Conservation (phyloP, 1,284 basidiomycete species). For the Puccinia polysora region DNA sequence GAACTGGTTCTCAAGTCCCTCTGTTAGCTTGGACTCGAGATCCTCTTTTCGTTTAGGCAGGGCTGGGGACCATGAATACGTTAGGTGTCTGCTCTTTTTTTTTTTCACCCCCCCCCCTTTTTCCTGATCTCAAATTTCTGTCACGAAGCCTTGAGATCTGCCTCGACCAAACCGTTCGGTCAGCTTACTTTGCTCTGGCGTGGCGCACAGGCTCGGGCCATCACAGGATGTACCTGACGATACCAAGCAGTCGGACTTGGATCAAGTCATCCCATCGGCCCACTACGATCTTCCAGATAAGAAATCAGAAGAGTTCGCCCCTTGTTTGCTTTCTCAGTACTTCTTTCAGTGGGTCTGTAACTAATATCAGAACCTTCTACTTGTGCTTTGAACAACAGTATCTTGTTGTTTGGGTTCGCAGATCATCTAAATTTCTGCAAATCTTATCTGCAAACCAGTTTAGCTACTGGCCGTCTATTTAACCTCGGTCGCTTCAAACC, state of each 20-base stretch:
- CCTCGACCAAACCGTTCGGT: neutral
- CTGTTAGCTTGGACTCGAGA: neutral
- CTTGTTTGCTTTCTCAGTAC: neutral
- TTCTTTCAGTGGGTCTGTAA: neutral
- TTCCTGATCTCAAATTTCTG: neutral
- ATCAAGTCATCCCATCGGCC: neutral
- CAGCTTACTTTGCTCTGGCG: neutral
- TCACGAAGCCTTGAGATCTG: neutral
- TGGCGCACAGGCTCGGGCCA: slow-evolving; percentile 5
- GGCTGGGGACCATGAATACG: slow-evolving; percentile 34
- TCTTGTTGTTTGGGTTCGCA: slow-evolving; percentile 3
- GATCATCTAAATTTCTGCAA: slow-evolving; percentile 23
- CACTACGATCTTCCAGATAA: neutral
- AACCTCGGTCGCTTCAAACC: neutral
- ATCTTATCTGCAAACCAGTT: slow-evolving; percentile 11
- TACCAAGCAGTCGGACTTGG: neutral
- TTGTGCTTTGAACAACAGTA: neutral
- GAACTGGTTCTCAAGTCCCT: slow-evolving; percentile 21
- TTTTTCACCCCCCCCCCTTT: neutral
- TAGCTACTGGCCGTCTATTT: slow-evolving; percentile 14
- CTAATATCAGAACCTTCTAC: neutral
- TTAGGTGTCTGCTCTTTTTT: slow-evolving; percentile 13
- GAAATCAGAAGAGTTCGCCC: slow-evolving; percentile 3
- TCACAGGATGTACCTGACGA: neutral
- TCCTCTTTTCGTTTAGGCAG: slow-evolving; percentile 5